Evolutionary conservation across 495 filamentous ascomycete species (phyloP).

Genomic region (Aspergillus leporis): DNA sequence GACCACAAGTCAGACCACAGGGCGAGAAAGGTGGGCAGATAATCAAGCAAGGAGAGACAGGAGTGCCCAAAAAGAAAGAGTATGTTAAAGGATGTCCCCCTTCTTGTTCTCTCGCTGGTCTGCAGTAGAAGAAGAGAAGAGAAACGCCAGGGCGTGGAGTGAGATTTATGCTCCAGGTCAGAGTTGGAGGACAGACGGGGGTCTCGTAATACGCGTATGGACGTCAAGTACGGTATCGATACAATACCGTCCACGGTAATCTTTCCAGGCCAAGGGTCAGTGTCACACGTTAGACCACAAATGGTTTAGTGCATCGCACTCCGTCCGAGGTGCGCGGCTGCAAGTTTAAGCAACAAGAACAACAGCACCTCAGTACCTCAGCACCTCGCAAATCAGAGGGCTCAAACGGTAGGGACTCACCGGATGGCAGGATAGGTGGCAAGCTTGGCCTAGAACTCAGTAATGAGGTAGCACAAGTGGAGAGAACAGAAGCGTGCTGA

Average conservation of each 20-base stretch:
- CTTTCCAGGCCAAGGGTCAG: slow-evolving; percentile 2
- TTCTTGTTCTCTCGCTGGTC: slow-evolving; percentile 13
- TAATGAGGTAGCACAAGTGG: not conserved
- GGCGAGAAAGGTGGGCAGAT: not conserved
- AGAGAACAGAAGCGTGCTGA: not conserved
- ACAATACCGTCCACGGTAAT: slow-evolving; percentile 6
- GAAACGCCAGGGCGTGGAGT: slow-evolving; percentile 6
- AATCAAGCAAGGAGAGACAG: slow-evolving; percentile 4
- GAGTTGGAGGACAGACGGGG: not conserved
- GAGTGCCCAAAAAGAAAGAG: not conserved
- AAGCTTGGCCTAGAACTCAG: not conserved
- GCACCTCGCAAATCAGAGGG: slow-evolving; percentile 4
- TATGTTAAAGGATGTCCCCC: slow-evolving; percentile 3
- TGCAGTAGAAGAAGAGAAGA: slow-evolving; percentile 8
- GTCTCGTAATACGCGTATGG: slow-evolving; percentile 7
- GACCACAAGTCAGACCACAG: slow-evolving; percentile 4
- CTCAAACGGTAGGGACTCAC: not conserved
- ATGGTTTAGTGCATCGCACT: not conserved
- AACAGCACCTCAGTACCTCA: not conserved
- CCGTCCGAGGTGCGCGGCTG: slow-evolving; percentile 5
- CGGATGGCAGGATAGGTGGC: not conserved
- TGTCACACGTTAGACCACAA: slow-evolving; percentile 5
- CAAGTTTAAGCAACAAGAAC: slow-evolving; percentile 2
- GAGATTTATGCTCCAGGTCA: slow-evolving; percentile 14
- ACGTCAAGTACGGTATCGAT: slow-evolving; percentile 7